Evolutionary conservation across 345 rosid species (phyloP), one percentile per base, ranked within the genome.

Genomic region (Moricandia arvensis): DNA sequence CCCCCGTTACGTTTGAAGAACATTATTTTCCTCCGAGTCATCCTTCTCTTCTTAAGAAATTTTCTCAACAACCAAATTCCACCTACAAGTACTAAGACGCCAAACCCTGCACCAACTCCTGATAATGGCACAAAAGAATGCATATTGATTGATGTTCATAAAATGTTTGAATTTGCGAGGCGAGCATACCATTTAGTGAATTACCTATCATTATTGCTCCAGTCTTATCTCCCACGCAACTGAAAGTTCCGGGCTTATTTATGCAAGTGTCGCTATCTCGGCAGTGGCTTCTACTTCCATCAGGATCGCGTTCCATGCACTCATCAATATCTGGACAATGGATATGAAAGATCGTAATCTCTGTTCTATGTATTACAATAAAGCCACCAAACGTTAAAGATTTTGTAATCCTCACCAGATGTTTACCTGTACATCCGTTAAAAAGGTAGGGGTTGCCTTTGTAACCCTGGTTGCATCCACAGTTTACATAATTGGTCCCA

Each of bases 361-460:
- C n/a, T n/a, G n/a, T n/a, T n/a, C n/a, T n/a, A n/a, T n/a, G n/a
- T n/a, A n/a, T n/a, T n/a, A n/a, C n/a, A n/a, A n/a, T n/a, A n/a
- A n/a, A n/a, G n/a, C n/a, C n/a, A n/a, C n/a, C n/a, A n/a, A n/a
- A n/a, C n/a, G n/a, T n/a, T n/a, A n/a, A n/a, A n/a, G n/a, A n/a
- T n/a, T n/a, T 60, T n/a, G 12, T 60, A 31, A 31, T 31, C 43
- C 41, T 31, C 1, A 21, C 24, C 1, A 21, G 24, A 21, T 21
- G 1, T 54, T 41, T 0, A 64, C 68, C 54, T 64, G 0, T 0
- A 11, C 68, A 64, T 41, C 54, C 68, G 7, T 41, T 8, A 13
- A 3, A 13, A 11, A 41, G 54, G 47, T 78, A 75, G 6, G 86
- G 76, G 30, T 78, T 83, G 16, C 85, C 87, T 24, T 8, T 21